Conservation (phyloP, 2,329 filamentous ascomycete species). For the Fusarium sublunatum region DNA sequence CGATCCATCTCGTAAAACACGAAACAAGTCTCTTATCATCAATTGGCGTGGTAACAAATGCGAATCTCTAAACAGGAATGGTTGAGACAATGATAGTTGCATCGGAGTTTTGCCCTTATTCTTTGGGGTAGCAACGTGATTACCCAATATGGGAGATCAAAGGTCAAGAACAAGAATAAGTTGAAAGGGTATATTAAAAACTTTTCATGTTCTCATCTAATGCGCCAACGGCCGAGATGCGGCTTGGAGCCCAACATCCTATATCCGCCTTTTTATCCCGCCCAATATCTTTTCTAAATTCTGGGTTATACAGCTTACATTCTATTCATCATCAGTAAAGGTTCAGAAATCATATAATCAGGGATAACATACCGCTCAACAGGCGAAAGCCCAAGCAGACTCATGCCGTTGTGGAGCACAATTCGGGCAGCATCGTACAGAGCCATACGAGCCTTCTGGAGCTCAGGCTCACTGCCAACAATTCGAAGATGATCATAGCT, state of each 20-base stretch:
- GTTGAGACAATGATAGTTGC: too few species aligned
- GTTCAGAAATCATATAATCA: background rate
- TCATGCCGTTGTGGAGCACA: slow-evolving; percentile 86
- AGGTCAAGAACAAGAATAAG: background rate
- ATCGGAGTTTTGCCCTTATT: too few species aligned
- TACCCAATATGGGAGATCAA: too few species aligned
- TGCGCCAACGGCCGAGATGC: slow-evolving; percentile 23
- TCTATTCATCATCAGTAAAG: slow-evolving; percentile 33
- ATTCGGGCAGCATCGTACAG: slow-evolving; percentile 81
- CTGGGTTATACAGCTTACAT: slow-evolving; percentile 39
- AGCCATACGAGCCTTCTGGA: slow-evolving; percentile 75
- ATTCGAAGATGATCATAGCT: slow-evolving; percentile 87
- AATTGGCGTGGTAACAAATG: too few species aligned
- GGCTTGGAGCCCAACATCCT: slow-evolving; percentile 19
- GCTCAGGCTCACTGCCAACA: slow-evolving; percentile 78
- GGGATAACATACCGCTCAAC: slow-evolving; percentile 65
- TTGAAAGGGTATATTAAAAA: slow-evolving; percentile 46
- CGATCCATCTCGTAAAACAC: too few species aligned
- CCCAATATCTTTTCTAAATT: slow-evolving; percentile 7
- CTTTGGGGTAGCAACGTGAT: too few species aligned
- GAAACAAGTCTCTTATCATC: too few species aligned
- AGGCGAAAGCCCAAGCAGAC: slow-evolving; percentile 79
- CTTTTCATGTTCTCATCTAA: slow-evolving; percentile 46
- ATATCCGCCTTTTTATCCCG: slow-evolving; percentile 8
- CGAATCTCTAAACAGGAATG: too few species aligned